Percentiles rank a stretch among this genome's conserved stretches.
phyloP scores from a whole-genome alignment of 495 filamentous ascomycete species.

The Penicillium ochrochloron region DNA sequence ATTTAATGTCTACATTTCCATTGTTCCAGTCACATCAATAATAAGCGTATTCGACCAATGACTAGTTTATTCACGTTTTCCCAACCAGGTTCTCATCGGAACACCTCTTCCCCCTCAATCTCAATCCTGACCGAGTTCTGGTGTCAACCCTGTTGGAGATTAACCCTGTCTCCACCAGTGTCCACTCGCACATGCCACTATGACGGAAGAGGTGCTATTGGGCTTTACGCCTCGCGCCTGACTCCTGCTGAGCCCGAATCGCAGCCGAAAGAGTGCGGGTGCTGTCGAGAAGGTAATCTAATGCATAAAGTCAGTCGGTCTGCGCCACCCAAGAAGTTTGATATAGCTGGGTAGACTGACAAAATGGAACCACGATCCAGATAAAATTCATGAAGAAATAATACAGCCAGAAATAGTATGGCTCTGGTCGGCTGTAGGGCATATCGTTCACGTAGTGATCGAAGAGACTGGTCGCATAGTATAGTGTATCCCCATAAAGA shows the following conservation, averaged over 20 bases:
- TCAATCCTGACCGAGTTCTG: conserved; percentile 6
- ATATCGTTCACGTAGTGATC: conserved; percentile 61
- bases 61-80: neutral
- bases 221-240: conserved; percentile 41
- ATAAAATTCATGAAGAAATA: conserved; percentile 85
- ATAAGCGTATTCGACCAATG: neutral
- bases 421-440: conserved; percentile 75
- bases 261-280: conserved; percentile 51
- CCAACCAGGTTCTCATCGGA: neutral
- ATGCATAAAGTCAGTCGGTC: conserved; percentile 13
- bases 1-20: neutral
- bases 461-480: conserved; percentile 80
- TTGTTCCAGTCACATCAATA: neutral
- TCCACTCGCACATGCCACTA: conserved; percentile 24
- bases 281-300: conserved; percentile 60
- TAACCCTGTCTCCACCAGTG: conserved; percentile 13
- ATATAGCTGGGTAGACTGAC: conserved; percentile 41
- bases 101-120: conserved; percentile 3
- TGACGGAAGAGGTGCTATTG: conserved; percentile 38
- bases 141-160: conserved; percentile 6
- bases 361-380: conserved; percentile 78
- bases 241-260: conserved; percentile 45
- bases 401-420: conserved; percentile 86
- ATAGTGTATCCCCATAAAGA: conserved; percentile 83
- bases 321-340: neutral